A percentile compares a stretch with the other conserved stretches of the same genome.
Conservation (phyloP, 805 yeast species). For the Diddensiella santjacobensis region DNA sequence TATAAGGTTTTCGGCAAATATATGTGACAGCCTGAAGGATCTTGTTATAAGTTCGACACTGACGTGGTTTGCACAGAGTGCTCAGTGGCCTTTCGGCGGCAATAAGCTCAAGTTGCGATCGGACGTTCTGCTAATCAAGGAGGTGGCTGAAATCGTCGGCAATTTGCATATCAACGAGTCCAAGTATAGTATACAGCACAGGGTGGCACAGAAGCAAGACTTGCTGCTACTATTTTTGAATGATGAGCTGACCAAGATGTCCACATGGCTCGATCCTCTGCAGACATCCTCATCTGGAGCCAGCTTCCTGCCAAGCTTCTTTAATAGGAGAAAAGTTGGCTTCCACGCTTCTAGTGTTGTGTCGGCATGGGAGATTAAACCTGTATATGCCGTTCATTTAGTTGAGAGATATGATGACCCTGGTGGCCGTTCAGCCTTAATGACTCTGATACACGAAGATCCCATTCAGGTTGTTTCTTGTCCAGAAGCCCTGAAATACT, state of each 20-base stretch:
- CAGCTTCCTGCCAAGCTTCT: conserved; percentile 29
- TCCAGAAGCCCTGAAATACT: conserved; percentile 58
- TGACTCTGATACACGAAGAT: conserved; percentile 45
- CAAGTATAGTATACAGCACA: conserved; percentile 21
- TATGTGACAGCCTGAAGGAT: conserved; percentile 43
- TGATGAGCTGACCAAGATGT: conserved; percentile 68
- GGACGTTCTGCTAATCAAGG: conserved; percentile 58
- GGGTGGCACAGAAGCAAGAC: conserved; percentile 44
- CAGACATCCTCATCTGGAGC: conserved; percentile 17
- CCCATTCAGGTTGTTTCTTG: conserved; percentile 58
- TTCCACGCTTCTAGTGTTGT: conserved; percentile 31
- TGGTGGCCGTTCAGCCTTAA: conserved; percentile 38
- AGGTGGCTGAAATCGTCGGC: conserved; percentile 41
- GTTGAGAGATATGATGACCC: conserved; percentile 52
- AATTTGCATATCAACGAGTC: conserved; percentile 19
- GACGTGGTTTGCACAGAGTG: conserved; percentile 68
- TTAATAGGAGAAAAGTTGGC: not conserved
- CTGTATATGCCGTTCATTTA: conserved; percentile 68
- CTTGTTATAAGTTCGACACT: conserved; percentile 63
- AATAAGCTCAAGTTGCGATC: conserved; percentile 67
- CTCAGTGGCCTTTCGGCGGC: conserved; percentile 79
- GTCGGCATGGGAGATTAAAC: conserved; percentile 62
- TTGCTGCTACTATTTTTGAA: conserved; percentile 61
- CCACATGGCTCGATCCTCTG: conserved; percentile 74
- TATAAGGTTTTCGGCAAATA: conserved; percentile 44